phyloP scores from a whole-genome alignment of 495 filamentous ascomycete genomes.

The Glonium stellatum region DNA sequence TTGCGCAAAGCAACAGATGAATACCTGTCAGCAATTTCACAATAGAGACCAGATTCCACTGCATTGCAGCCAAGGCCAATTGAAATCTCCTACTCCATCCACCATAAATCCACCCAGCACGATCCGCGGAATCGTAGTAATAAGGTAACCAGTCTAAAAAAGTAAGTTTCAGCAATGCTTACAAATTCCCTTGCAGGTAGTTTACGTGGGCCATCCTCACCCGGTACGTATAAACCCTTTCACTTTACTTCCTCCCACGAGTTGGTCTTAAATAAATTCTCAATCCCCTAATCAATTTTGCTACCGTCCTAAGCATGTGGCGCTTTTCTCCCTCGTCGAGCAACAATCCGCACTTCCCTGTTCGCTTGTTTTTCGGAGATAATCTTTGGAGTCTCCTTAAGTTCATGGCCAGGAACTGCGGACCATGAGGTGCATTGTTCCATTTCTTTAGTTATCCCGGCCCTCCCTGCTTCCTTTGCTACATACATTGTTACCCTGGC shows the following conservation, averaged over 20 bases:
- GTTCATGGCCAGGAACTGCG: conserved; percentile 17
- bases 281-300: neutral
- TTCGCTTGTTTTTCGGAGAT: conserved; percentile 17
- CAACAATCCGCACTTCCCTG: conserved; percentile 15
- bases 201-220: neutral
- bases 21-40: neutral
- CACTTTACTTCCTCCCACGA: conserved; percentile 24
- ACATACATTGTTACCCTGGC: conserved; percentile 22
- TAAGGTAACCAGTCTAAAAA: conserved; percentile 20
- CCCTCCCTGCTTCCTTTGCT: neutral
- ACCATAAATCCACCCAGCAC: conserved; percentile 24
- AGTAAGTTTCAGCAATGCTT: neutral
- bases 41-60: neutral
- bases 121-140: conserved; percentile 22
- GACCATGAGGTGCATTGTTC: conserved; percentile 8
- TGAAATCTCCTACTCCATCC: conserved; percentile 20
- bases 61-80: conserved; percentile 3
- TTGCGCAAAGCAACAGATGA: neutral
- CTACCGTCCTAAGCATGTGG: neutral
- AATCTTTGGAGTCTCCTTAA: conserved; percentile 7
- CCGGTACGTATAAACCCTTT: neutral
- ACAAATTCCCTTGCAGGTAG: neutral
- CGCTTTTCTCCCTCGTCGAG: conserved; percentile 16
- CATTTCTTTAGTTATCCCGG: neutral
- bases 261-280: conserved; percentile 11